Evolutionary conservation across 768 basidiomycete species (phyloP).

Genomic region (Mycena belliarum): DNA sequence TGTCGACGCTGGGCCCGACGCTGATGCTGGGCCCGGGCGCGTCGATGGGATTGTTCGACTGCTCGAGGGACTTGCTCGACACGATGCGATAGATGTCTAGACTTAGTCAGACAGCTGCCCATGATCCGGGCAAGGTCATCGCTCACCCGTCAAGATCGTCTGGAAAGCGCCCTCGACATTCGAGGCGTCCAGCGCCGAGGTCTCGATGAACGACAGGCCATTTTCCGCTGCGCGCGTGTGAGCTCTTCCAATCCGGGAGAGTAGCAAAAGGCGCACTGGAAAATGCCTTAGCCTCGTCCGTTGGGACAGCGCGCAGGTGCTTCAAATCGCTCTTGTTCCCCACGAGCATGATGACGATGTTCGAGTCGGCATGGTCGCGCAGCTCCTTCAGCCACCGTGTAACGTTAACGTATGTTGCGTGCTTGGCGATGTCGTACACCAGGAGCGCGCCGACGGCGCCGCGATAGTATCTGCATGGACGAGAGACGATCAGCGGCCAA

Average conservation of each 20-base stretch:
- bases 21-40: constrained; percentile 83
- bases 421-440: constrained; percentile 93
- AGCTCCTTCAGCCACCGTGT: constrained; percentile 97
- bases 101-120: background rate
- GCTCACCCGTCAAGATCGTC: constrained; percentile 85
- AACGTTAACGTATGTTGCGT: constrained; percentile 92
- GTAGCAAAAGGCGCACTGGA: constrained; percentile 54
- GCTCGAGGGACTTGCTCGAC: constrained; percentile 92
- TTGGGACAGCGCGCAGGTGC: constrained; percentile 93
- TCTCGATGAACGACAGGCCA: constrained; percentile 94
- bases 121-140: background rate
- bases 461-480: constrained; percentile 87
- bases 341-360: constrained; percentile 94
- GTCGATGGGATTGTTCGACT: constrained; percentile 75
- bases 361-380: constrained; percentile 90
- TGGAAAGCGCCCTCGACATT: constrained; percentile 99
- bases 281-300: constrained; percentile 95
- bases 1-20: constrained; percentile 74
- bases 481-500: background rate
- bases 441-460: constrained; percentile 92
- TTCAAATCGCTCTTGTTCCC: constrained; percentile 99
- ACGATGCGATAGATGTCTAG: constrained; percentile 97
- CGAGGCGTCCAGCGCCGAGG: constrained; percentile 98
- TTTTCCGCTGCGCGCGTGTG: constrained; percentile 67
- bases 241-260: no score